Percentiles rank a stretch among this genome's conserved stretches.
Conservation (phyloP, 2,329 filamentous ascomycete genomes). For the Magnaporthiopsis poae region DNA sequence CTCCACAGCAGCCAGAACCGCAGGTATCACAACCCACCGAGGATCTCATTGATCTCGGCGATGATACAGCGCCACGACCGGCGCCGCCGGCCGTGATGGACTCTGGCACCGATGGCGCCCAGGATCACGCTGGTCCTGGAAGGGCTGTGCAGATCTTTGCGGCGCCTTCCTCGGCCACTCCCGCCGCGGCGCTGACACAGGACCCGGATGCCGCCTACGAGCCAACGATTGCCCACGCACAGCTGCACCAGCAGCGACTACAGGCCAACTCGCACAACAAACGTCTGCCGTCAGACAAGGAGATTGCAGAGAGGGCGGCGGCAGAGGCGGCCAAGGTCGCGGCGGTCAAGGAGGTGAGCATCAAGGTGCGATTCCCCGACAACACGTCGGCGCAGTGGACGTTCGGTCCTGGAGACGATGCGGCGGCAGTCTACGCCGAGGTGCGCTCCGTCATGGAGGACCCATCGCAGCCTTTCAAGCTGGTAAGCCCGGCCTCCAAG, state of each 20-base stretch:
- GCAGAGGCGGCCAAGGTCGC: constrained; percentile 57
- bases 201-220: constrained; percentile 67
- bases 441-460: constrained; percentile 62
- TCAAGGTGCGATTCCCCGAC: constrained; percentile 83
- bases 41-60: neutral
- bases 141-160: constrained; percentile 62
- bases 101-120: neutral
- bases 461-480: constrained; percentile 56
- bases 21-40: neutral
- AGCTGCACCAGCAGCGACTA: constrained; percentile 61
- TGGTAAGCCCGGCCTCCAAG: constrained; percentile 50
- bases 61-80: neutral
- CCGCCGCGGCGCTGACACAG: constrained; percentile 58
- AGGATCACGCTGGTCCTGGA: constrained; percentile 13
- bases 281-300: constrained; percentile 71
- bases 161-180: constrained; percentile 64
- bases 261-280: constrained; percentile 56
- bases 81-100: too few relatives aligned
- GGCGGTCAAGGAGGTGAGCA: constrained; percentile 55
- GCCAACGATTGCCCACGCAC: constrained; percentile 66
- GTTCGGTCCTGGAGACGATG: constrained; percentile 60
- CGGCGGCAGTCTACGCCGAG: constrained; percentile 61
- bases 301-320: constrained; percentile 60
- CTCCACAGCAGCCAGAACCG: neutral
- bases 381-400: constrained; percentile 65